Percentiles rank a stretch among this genome's conserved stretches.
Conservation (phyloP, 202 grass and related monocot genomes). For the Bolboschoenoplectus hybrid region DNA sequence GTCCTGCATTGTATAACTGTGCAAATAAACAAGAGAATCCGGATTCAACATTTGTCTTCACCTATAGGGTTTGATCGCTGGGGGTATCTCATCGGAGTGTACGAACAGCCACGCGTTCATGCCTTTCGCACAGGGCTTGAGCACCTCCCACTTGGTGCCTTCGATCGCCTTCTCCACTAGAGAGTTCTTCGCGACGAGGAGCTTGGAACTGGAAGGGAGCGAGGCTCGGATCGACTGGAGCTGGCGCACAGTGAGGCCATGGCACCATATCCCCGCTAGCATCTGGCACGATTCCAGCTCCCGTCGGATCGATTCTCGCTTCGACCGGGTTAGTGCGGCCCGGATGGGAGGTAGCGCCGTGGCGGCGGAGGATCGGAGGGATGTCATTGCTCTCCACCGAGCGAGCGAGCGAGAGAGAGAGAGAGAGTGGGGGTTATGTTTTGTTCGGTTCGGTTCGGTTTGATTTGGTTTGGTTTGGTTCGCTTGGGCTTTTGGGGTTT, state of each 20-base stretch:
- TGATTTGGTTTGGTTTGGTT: neutral
- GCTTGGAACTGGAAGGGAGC: constrained; percentile 54
- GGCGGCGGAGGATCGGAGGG: constrained; percentile 56
- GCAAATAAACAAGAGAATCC: neutral
- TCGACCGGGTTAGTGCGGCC: constrained; percentile 54
- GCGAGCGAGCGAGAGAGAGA: neutral
- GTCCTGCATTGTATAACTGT: neutral
- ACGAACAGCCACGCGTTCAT: constrained; percentile 99
- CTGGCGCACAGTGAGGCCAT: constrained; percentile 81
- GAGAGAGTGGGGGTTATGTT: neutral
- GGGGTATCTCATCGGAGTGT: constrained; percentile 88
- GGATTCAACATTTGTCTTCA: neutral
- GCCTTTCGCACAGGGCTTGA: constrained; percentile 68
- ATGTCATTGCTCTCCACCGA: constrained; percentile 48
- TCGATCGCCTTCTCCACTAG: constrained; percentile 69
- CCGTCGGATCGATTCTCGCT: constrained; percentile 61
- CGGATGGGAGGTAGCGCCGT: constrained; percentile 59
- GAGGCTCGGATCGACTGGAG: constrained; percentile 74
- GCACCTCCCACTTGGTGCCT: constrained; percentile 73
- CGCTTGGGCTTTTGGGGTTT: neutral
- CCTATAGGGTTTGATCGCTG: constrained; percentile 74
- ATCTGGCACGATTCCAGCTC: constrained; percentile 80
- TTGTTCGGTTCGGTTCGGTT: neutral
- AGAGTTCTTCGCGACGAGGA: constrained; percentile 89
- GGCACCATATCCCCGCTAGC: constrained; percentile 85